Conservation (phyloP, 306 rosid genomes). For the Vachellia pachyceras region DNA sequence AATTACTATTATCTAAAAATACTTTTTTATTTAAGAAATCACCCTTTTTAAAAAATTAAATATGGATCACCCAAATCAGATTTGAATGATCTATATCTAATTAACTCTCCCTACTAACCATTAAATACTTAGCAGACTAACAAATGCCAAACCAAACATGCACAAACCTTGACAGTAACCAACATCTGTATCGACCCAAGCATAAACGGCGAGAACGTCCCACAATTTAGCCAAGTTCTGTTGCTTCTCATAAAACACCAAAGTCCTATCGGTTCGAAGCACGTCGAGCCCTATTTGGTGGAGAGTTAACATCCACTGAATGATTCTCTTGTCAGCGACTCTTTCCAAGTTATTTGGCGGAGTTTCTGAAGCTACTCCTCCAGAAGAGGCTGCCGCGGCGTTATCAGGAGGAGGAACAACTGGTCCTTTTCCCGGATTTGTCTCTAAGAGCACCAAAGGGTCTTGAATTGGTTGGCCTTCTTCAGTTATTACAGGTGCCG, state of each 20-base stretch:
- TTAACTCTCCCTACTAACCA: too few species aligned
- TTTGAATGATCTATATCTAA: too few species aligned
- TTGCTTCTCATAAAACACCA: conserved; percentile 84
- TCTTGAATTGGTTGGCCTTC: conserved; percentile 80
- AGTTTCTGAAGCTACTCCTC: background rate
- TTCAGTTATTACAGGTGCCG: conserved; percentile 83
- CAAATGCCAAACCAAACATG: too few species aligned
- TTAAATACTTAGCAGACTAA: too few species aligned
- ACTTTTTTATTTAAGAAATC: too few species aligned
- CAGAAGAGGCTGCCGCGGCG: too few species aligned
- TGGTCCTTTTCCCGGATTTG: conserved; percentile 55
- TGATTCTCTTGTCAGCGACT: conserved; percentile 64
- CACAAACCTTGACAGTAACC: conserved; percentile 95
- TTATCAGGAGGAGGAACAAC: conserved; percentile 48
- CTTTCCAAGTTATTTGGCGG: conserved; percentile 40
- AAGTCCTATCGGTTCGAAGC: conserved; percentile 85
- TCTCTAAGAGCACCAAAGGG: conserved; percentile 78
- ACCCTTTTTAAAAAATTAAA: too few species aligned
- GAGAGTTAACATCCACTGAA: conserved; percentile 93
- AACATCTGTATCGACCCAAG: conserved; percentile 85
- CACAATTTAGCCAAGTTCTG: conserved; percentile 88
- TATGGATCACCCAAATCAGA: too few species aligned
- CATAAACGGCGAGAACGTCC: conserved; percentile 96
- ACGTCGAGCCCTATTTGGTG: conserved; percentile 99
- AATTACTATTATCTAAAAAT: too few species aligned